Base-by-base conservation (phyloP, 306 rosid species). In the Gleditsia sinensis region DNA sequence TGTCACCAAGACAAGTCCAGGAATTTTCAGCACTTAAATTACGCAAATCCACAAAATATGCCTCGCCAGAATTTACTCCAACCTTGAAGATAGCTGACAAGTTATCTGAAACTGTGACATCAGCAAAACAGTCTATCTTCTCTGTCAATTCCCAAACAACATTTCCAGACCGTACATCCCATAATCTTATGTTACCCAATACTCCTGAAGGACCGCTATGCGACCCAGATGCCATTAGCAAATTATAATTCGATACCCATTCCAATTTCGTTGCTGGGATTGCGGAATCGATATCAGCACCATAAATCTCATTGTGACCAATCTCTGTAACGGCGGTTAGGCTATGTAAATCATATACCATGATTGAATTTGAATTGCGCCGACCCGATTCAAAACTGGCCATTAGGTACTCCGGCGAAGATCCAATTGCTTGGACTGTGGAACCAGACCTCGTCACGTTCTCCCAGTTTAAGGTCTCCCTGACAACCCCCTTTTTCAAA, bases 191-290 rank as follows among this genome's bases (percentile, higher is more conserved):
- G 72, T 83, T 88, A 0, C 99, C 97, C 36, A 21, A 56, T 11
- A 94, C 96, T 0, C 97, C 99, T 0, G 97, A 92, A 60, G 95
- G 97, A 1, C 99, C 97, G 16, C 99, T 90, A 82, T 94, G 99
- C 7, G 97, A 92, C 57, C 97, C 99, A 5, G 99, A 77, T 3
- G 99, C 96, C 95, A 92, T 84, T 24, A 94, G 60, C 77, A 94
- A 23, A 49, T 84, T 85, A 33, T 75, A 76, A 34, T 88, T 69
- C 1, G 86, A 64, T 5, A 88, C 68, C 99, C 99, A 94, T 3
- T 79, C 90, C 81, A 94, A 25, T 69, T 88, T 94, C 0, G 95
- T 90, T 1, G 97, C 96, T 4, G 99, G 99, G 33, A 94, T 80
- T 0, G 99, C 99, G 0, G 96, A 94, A 46, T 86, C 86, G 34